Conservation (phyloP, 2,329 filamentous ascomycete genomes). For the Lomentospora prolificans region DNA sequence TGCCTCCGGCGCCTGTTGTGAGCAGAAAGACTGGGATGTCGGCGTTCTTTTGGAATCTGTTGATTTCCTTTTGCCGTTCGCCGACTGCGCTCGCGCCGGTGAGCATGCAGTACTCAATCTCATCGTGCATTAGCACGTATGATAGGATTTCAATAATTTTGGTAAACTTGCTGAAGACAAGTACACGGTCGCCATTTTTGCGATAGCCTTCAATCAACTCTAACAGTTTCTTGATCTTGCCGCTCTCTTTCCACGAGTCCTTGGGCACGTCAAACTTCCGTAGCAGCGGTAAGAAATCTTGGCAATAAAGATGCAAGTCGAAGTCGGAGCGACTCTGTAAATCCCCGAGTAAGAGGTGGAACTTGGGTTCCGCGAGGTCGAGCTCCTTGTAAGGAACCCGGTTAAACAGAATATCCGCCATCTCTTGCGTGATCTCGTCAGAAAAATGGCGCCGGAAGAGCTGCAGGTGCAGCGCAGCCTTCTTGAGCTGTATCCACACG, state of each 20-base stretch:
- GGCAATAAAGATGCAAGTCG: conserved; percentile 56
- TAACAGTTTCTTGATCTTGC: conserved; percentile 76
- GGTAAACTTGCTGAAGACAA: conserved; percentile 92
- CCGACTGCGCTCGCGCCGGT: conserved; percentile 76
- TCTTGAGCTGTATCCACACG: conserved; percentile 81
- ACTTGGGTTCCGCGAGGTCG: conserved; percentile 38
- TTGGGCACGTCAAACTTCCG: conserved; percentile 42
- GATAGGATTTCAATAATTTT: conserved; percentile 85
- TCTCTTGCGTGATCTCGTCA: conserved; percentile 64
- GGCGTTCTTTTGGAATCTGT: conserved; percentile 68
- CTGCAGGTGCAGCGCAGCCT: conserved; percentile 84
- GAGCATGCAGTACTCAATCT: conserved; percentile 72
- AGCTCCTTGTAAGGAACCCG: conserved; percentile 50
- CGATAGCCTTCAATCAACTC: conserved; percentile 65
- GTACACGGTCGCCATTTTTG: conserved; percentile 70
- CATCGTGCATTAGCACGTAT: conserved; percentile 63
- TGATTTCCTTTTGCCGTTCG: conserved; percentile 77
- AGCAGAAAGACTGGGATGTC: conserved; percentile 85
- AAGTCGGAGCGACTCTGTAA: conserved; percentile 53
- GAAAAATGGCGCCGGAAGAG: conserved; percentile 76
- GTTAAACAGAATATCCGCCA: conserved; percentile 66
- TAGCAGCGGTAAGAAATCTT: conserved; percentile 44
- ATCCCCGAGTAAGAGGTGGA: conserved; percentile 44
- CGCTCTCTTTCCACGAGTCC: conserved; percentile 50
- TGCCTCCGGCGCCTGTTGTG: conserved; percentile 89